phyloP scores from a whole-genome alignment of 176 grass and related monocot species.

The Thinopyrum elongatum region DNA sequence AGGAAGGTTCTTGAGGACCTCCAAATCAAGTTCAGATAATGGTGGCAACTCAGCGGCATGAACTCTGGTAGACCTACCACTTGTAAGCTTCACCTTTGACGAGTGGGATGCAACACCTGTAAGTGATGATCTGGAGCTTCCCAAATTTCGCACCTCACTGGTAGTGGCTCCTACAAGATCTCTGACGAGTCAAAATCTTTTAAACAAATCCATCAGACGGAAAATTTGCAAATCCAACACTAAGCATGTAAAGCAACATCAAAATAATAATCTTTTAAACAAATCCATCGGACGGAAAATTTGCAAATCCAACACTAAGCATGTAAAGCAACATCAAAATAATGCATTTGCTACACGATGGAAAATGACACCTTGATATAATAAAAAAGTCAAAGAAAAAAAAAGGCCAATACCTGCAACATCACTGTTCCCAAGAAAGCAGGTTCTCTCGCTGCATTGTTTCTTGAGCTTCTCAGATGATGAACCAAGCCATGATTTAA shows the following conservation, averaged over 20 bases:
- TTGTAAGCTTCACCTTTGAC: slow-evolving; percentile 18
- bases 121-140: slow-evolving; percentile 20
- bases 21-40: slow-evolving; percentile 73
- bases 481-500: slow-evolving; percentile 74
- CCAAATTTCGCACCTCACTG: slow-evolving; percentile 14
- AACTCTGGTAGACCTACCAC: slow-evolving; percentile 47
- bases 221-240: slow-evolving; percentile 19
- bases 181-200: slow-evolving; percentile 15
- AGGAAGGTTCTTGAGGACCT: slow-evolving; percentile 87
- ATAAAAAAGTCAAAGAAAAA: not conserved
- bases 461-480: slow-evolving; percentile 47
- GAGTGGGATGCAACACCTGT: slow-evolving; percentile 18
- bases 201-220: not conserved
- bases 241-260: slow-evolving; percentile 6
- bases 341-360: not conserved
- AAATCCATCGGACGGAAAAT: slow-evolving; percentile 7
- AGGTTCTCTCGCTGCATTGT: slow-evolving; percentile 23
- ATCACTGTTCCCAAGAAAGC: slow-evolving; percentile 30
- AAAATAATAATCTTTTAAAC: not conserved
- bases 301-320: slow-evolving; percentile 9
- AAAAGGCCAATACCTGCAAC: slow-evolving; percentile 44
- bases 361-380: not conserved
- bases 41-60: slow-evolving; percentile 52
- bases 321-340: not conserved
- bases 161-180: slow-evolving; percentile 19